Evolutionary conservation across 805 yeast species (phyloP).

Genomic region (Ogataea chonburiensis): DNA sequence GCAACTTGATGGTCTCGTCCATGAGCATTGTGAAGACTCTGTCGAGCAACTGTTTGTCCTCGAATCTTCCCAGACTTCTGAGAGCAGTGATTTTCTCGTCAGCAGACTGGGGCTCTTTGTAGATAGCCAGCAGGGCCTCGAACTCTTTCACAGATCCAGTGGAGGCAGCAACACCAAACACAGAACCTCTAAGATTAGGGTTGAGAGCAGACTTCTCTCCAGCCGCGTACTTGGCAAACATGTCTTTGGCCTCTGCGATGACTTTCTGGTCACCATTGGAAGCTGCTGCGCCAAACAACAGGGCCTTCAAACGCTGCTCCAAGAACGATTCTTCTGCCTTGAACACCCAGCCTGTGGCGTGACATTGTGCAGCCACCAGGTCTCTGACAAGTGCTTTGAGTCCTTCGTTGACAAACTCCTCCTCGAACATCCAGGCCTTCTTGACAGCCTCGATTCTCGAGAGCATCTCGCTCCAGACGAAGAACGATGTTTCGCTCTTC

Average conservation of each 20-base stretch:
- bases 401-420: conserved; percentile 31
- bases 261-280: conserved; percentile 40
- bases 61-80: conserved; percentile 50
- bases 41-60: conserved; percentile 37
- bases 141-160: conserved; percentile 39
- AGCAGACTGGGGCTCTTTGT: conserved; percentile 49
- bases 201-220: conserved; percentile 37
- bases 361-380: conserved; percentile 27
- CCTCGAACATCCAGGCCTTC: conserved; percentile 40
- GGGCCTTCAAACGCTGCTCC: conserved; percentile 39
- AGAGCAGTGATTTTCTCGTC: conserved; percentile 60
- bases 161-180: conserved; percentile 44
- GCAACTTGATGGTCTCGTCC: conserved; percentile 69
- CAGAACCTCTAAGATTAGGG: conserved; percentile 46
- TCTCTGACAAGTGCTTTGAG: conserved; percentile 36
- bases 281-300: conserved; percentile 45
- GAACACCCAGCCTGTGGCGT: conserved; percentile 75
- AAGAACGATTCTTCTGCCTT: conserved; percentile 66
- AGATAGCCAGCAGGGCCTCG: conserved; percentile 44
- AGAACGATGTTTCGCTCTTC: conserved; percentile 41
- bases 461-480: conserved; percentile 59
- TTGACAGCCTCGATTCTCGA: conserved; percentile 37
- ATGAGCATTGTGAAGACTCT: conserved; percentile 41
- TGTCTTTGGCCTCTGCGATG: conserved; percentile 23
- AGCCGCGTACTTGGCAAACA: conserved; percentile 30